Percentiles rank a stretch among this genome's conserved stretches.
Conservation (phyloP, 2,329 filamentous ascomycete species). For the Penicillium sp. region DNA sequence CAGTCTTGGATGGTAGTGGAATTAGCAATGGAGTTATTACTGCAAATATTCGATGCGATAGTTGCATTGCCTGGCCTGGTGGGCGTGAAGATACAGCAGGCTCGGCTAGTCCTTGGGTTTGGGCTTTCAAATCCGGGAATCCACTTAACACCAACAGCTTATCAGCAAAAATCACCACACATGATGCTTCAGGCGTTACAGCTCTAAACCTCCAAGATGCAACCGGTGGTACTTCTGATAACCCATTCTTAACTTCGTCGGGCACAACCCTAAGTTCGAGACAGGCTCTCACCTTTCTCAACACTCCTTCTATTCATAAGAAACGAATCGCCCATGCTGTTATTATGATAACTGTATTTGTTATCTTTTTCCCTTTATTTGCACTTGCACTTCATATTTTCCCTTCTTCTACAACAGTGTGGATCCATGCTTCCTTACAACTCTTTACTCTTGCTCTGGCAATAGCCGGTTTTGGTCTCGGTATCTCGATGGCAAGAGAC, state of each 20-base stretch:
- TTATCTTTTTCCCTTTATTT: slow-evolving; percentile 41
- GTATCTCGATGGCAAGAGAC: slow-evolving; percentile 48
- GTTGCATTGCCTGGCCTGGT: slow-evolving; percentile 24
- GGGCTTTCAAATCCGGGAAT: slow-evolving; percentile 25
- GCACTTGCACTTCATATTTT: slow-evolving; percentile 34
- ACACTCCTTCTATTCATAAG: neutral
- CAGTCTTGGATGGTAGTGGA: too few species aligned
- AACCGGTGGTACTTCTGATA: slow-evolving; percentile 19
- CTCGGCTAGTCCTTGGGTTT: slow-evolving; percentile 29
- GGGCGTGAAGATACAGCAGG: slow-evolving; percentile 17
- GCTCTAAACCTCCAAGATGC: slow-evolving; percentile 23
- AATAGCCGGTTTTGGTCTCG: slow-evolving; percentile 51
- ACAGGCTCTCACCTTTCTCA: neutral
- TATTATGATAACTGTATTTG: slow-evolving; percentile 42
- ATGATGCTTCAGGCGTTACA: slow-evolving; percentile 23
- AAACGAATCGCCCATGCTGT: slow-evolving; percentile 23
- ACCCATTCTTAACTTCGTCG: slow-evolving; percentile 15
- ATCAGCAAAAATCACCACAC: slow-evolving; percentile 19
- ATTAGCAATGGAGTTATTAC: too few species aligned
- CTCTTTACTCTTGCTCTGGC: slow-evolving; percentile 48
- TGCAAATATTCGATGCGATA: slow-evolving; percentile 50
- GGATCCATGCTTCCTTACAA: slow-evolving; percentile 49
- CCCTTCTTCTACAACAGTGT: slow-evolving; percentile 42
- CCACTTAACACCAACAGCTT: slow-evolving; percentile 22
- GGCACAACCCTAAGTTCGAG: neutral